Evolutionary conservation across 2,329 filamentous ascomycete species (phyloP).

Genomic region (Cordyceps cicadae): DNA sequence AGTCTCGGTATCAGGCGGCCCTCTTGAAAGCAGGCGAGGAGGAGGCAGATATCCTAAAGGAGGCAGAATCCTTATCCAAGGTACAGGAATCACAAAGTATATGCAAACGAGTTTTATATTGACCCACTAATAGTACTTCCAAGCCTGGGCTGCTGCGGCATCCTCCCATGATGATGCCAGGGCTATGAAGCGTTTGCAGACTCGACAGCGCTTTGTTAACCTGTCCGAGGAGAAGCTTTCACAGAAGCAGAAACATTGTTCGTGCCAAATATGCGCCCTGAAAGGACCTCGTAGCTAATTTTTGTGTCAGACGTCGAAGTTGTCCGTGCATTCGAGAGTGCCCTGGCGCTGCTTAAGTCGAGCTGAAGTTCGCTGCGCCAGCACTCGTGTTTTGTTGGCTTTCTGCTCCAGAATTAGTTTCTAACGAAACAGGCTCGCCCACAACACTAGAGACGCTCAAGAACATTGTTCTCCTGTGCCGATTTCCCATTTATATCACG

Average conservation of each 20-base stretch:
- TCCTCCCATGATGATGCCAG: slow-evolving; percentile 66
- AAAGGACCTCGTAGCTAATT: background rate
- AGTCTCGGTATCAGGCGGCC: slow-evolving; percentile 57
- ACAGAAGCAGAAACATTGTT: slow-evolving; percentile 74
- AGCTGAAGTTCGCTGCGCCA: slow-evolving; percentile 17
- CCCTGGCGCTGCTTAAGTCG: slow-evolving; percentile 44
- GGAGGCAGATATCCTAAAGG: slow-evolving; percentile 57
- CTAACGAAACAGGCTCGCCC: too few relatives aligned
- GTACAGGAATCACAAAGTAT: slow-evolving; percentile 29
- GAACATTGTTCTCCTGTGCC: background rate
- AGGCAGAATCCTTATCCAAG: slow-evolving; percentile 60
- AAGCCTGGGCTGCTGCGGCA: slow-evolving; percentile 67
- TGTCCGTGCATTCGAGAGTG: slow-evolving; percentile 54
- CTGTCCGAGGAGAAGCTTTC: slow-evolving; percentile 63
- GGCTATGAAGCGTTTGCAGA: slow-evolving; percentile 71
- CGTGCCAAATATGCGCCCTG: slow-evolving; percentile 23
- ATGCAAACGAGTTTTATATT: background rate
- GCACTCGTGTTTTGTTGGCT: background rate
- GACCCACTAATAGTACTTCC: slow-evolving; percentile 57
- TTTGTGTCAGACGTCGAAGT: slow-evolving; percentile 38
- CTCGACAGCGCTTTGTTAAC: slow-evolving; percentile 67
- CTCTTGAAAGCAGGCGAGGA: slow-evolving; percentile 54
- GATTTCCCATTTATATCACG: background rate
- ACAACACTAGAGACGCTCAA: background rate
- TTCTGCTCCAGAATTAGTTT: background rate